Base-by-base conservation (phyloP, 106 monocot species). In the Gastrodia elata region DNA sequence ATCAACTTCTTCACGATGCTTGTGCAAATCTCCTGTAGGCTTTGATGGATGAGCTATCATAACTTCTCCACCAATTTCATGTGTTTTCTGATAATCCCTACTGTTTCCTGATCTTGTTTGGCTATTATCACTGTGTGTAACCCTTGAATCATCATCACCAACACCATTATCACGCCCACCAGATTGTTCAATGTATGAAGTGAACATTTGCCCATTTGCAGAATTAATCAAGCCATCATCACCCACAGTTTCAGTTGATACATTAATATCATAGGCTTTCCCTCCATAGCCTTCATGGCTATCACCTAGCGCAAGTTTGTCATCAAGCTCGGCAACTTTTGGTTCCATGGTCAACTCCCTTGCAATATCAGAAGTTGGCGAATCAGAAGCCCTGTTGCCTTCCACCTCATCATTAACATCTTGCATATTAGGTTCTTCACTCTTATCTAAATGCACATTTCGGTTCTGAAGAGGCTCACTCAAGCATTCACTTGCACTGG, bases 21-120 rank as follows among this genome's bases (percentile, higher is more conserved):
- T 81, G 71, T 75, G 75, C n/a, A 68, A 35, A 79, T 81, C 83
- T 55, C 80, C 76, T 5, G 24, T 36, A 20, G 33, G 73, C 71
- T 76, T 85, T 28, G 74, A 76, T 14, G 71, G 40, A 72, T 77
- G 76, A 79, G 71, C 79, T 64, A 83, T 79, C 33, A 79, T 68
- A 38, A 77, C 81, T 79, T 91, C 82, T 77, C 81, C 87, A 69
- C 73, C 81, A 73, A 37, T 76, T 74, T 82, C 88, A 80, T 34
- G 64, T 4, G 43, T 78, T 38, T 72, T 86, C 2, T 40, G 71
- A 77, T 77, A 77, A 69, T 83, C 91, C 72, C 77, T 84, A 49
- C 77, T 77, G 61, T 73, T 85, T 74, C 74, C 83, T 24, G 85
- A 83, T 72, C 80, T 88, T 64, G 58, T 83, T 84, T 61, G 79